Conservation (phyloP, 2,329 filamentous ascomycete species). For the Fusarium drepaniforme region DNA sequence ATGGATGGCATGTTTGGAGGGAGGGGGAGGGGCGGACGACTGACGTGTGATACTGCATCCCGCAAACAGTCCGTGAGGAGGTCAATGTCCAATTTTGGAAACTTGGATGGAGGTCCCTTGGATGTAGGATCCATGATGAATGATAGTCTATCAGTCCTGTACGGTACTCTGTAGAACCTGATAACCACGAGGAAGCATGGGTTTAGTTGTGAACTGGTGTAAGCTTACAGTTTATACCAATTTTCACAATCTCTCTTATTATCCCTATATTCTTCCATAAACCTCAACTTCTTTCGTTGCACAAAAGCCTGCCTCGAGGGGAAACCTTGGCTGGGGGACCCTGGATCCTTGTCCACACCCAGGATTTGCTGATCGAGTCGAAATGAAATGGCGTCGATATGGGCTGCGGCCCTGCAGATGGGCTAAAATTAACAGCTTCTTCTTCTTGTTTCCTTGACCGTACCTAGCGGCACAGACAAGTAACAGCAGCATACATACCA, state of each 20-base stretch:
- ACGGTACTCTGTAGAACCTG: not conserved
- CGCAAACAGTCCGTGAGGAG: constrained; percentile 17
- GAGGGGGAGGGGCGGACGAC: constrained; percentile 12
- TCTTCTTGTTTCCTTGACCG: not conserved
- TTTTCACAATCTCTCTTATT: not conserved
- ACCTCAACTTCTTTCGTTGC: not conserved
- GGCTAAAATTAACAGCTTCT: constrained; percentile 11
- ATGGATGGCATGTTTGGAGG: not conserved
- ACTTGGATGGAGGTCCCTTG: constrained; percentile 14
- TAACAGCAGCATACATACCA: not conserved
- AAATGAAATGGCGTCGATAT: constrained; percentile 27
- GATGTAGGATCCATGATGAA: constrained; percentile 22
- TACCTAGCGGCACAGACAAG: not conserved
- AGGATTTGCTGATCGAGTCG: constrained; percentile 7
- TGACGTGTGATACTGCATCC: constrained; percentile 35
- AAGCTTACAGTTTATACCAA: not conserved
- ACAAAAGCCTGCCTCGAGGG: constrained; percentile 5
- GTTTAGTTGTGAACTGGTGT: not conserved
- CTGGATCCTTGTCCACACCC: constrained; percentile 7
- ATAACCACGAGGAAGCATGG: not conserved
- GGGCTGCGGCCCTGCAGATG: constrained; percentile 21
- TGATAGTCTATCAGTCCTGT: not conserved
- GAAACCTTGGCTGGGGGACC: not conserved
- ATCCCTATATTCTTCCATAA: not conserved
- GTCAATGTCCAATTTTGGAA: constrained; percentile 34